phyloP scores from a whole-genome alignment of 2,329 filamentous ascomycete genomes.

The Berkeleyomyces rouxiae region DNA sequence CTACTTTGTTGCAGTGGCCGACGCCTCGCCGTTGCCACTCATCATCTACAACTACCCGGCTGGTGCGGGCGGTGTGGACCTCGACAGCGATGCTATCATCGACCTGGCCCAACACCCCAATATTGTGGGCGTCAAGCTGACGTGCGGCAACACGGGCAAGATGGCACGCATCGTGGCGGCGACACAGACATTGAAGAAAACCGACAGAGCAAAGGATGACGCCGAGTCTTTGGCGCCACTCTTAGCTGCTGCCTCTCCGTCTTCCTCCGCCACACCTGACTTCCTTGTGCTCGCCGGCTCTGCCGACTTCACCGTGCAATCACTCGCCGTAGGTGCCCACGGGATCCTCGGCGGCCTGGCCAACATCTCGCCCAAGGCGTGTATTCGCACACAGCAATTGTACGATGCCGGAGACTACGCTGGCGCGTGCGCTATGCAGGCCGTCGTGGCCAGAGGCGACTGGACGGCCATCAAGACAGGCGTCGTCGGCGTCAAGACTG shows the following conservation, averaged over 20 bases:
- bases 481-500: slow-evolving; percentile 32
- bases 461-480: slow-evolving; percentile 32
- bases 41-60: slow-evolving; percentile 49
- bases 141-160: slow-evolving; percentile 48
- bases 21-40: slow-evolving; percentile 38
- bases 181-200: slow-evolving; percentile 17
- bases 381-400: slow-evolving; percentile 22
- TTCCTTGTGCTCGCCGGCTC: slow-evolving; percentile 29
- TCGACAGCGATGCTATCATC: slow-evolving; percentile 39
- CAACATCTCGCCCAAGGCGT: slow-evolving; percentile 25
- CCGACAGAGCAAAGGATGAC: not conserved
- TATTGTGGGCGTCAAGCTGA: slow-evolving; percentile 47
- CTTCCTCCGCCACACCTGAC: slow-evolving; percentile 12
- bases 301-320: slow-evolving; percentile 27
- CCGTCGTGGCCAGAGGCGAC: slow-evolving; percentile 28
- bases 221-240: not conserved
- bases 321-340: slow-evolving; percentile 24
- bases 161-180: slow-evolving; percentile 33
- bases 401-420: slow-evolving; percentile 21
- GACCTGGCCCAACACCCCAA: slow-evolving; percentile 36
- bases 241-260: not conserved
- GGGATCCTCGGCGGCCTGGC: slow-evolving; percentile 27
- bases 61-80: slow-evolving; percentile 38
- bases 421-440: slow-evolving; percentile 24
- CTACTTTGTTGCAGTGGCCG: slow-evolving; percentile 47